Conservation (phyloP, 495 filamentous ascomycete genomes). For the Neurospora sp. region DNA sequence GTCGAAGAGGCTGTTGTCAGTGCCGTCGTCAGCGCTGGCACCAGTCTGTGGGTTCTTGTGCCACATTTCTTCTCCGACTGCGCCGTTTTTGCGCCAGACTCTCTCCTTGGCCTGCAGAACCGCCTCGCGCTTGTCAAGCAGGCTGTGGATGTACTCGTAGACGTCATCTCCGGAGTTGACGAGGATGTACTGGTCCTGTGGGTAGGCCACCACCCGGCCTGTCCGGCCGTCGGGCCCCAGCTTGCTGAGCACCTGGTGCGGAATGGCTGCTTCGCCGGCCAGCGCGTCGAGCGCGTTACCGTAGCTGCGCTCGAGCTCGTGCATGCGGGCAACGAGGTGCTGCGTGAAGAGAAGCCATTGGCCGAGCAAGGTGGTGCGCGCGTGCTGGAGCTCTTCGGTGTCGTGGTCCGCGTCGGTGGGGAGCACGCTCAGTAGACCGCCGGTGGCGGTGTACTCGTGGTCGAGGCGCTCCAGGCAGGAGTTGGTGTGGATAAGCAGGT, state of each 20-base stretch:
- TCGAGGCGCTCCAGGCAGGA: constrained; percentile 43
- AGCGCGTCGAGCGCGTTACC: constrained; percentile 37
- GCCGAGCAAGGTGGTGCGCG: constrained; percentile 35
- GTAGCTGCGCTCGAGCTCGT: constrained; percentile 40
- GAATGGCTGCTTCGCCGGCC: constrained; percentile 37
- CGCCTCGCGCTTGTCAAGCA: constrained; percentile 37
- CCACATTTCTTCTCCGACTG: constrained; percentile 23
- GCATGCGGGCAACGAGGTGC: constrained; percentile 35
- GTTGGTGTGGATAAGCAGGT: constrained; percentile 43
- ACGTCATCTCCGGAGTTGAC: constrained; percentile 41
- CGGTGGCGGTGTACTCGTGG: constrained; percentile 40
- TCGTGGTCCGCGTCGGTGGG: constrained; percentile 26
- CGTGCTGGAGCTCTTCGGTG: constrained; percentile 19
- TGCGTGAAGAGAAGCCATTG: constrained; percentile 40
- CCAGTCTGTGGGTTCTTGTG: background rate
- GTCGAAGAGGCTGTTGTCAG: background rate
- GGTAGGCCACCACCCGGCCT: constrained; percentile 32
- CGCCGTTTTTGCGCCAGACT: constrained; percentile 14
- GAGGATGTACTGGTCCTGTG: constrained; percentile 43
- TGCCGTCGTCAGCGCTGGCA: background rate
- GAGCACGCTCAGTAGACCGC: constrained; percentile 38
- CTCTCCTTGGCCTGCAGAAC: constrained; percentile 17
- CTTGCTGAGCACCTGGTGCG: constrained; percentile 24
- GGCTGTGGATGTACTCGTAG: constrained; percentile 27
- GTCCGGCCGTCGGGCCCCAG: constrained; percentile 27